Conservation (phyloP, 768 basidiomycete species). For the Suillus bovinus region DNA sequence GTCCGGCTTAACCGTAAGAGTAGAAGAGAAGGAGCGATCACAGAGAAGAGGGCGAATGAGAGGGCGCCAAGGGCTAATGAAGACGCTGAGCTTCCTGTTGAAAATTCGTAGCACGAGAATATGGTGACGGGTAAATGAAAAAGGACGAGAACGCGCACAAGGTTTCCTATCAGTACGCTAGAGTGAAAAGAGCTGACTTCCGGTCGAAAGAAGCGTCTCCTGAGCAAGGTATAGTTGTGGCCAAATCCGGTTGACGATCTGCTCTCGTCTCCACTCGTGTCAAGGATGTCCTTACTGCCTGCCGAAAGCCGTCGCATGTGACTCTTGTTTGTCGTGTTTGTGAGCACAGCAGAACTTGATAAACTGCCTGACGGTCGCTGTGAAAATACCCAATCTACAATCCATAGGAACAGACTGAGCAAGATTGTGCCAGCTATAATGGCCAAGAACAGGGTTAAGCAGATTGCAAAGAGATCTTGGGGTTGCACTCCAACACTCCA, state of each 20-base stretch:
- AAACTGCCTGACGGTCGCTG: slow-evolving; percentile 21
- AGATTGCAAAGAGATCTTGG: slow-evolving; percentile 79
- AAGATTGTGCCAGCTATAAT: slow-evolving; percentile 73
- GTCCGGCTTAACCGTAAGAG: slow-evolving; percentile 79
- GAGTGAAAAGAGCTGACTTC: slow-evolving; percentile 79
- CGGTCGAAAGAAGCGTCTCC: slow-evolving; percentile 41
- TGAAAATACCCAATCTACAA: slow-evolving; percentile 56
- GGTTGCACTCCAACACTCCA: slow-evolving; percentile 81
- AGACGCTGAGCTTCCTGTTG: slow-evolving; percentile 47
- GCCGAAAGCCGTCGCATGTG: slow-evolving; percentile 44
- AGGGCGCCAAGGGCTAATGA: slow-evolving; percentile 80
- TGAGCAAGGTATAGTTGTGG: slow-evolving; percentile 25
- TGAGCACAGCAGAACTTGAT: slow-evolving; percentile 21
- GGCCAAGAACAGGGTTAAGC: slow-evolving; percentile 79
- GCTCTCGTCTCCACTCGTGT: slow-evolving; percentile 32
- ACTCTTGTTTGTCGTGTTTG: slow-evolving; percentile 16
- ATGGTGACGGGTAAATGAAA: slow-evolving; percentile 96
- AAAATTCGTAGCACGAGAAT: slow-evolving; percentile 74
- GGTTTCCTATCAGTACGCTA: slow-evolving; percentile 83
- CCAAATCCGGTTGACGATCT: slow-evolving; percentile 28
- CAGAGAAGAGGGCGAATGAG: slow-evolving; percentile 77
- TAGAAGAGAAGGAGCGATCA: slow-evolving; percentile 73
- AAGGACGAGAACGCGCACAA: slow-evolving; percentile 84
- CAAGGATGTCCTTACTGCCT: slow-evolving; percentile 54
- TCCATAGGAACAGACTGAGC: slow-evolving; percentile 72